These are phyloP conservation scores for Baorangia bicolor DNA, from an alignment of 768 basidiomycete species.

Conservation along the genomic window DNA sequence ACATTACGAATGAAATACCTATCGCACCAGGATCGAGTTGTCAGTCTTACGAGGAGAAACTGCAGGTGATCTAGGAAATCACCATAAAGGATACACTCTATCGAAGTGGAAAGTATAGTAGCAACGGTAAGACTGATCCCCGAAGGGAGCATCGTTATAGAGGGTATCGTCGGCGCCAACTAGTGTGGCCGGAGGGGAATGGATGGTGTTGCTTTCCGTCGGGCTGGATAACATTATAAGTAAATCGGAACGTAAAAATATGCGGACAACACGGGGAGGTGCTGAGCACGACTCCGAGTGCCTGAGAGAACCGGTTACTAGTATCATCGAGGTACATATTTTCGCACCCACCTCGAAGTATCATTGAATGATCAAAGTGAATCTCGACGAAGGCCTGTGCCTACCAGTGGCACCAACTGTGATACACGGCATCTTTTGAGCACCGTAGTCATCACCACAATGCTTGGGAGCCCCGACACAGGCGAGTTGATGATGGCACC, in stretches of 20 bases:
- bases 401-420: not conserved
- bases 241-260: not conserved
- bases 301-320: not conserved
- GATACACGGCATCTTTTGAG: not conserved
- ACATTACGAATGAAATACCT: slow-evolving; percentile 24
- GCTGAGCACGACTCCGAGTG: not conserved
- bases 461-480: slow-evolving; percentile 2
- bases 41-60: not conserved
- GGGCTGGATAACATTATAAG: not conserved
- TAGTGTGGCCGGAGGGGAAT: not conserved
- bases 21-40: not conserved
- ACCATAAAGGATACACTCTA: slow-evolving; percentile 27
- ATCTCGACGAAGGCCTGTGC: not conserved
- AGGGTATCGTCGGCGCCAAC: not conserved
- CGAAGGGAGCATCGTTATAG: slow-evolving; percentile 1
- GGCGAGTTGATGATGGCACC: not conserved
- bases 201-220: not conserved
- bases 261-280: not conserved
- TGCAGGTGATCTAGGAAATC: not conserved
- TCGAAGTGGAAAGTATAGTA: slow-evolving; percentile 16
- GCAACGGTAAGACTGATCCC: slow-evolving; percentile 9
- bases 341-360: not conserved
- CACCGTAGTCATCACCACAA: not conserved
- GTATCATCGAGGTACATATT: not conserved
- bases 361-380: not conserved